A percentile compares a stretch with the other conserved stretches of the same genome.
Evolutionary conservation across 2,329 filamentous ascomycete species (phyloP).

Genomic region (Cladosporium sphaerospermum): DNA sequence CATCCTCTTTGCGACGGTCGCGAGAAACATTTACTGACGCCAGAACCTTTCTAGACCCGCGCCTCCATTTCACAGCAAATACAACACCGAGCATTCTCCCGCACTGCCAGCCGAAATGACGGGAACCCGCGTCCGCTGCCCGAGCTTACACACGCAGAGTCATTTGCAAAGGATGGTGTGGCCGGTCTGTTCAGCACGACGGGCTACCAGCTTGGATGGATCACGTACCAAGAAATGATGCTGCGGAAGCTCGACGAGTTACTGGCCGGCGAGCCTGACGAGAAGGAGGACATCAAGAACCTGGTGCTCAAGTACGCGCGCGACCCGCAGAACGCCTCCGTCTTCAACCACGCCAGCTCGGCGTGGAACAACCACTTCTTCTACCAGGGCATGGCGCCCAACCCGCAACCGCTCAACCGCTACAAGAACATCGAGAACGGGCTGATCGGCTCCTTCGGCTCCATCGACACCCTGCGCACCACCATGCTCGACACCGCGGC

Average conservation of each 20-base stretch:
- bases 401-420: slow-evolving; percentile 42
- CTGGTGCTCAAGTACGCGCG: slow-evolving; percentile 72
- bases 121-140: slow-evolving; percentile 27
- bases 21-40: background rate
- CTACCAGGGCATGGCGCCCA: slow-evolving; percentile 48
- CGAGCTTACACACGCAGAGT: slow-evolving; percentile 40
- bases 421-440: slow-evolving; percentile 50
- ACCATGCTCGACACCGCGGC: slow-evolving; percentile 76
- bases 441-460: slow-evolving; percentile 69
- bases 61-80: slow-evolving; percentile 12
- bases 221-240: slow-evolving; percentile 69
- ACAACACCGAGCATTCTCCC: slow-evolving; percentile 31
- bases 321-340: slow-evolving; percentile 66
- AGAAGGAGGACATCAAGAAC: slow-evolving; percentile 55
- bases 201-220: slow-evolving; percentile 73
- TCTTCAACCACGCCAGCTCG: slow-evolving; percentile 97
- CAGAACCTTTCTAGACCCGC: slow-evolving; percentile 16
- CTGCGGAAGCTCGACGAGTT: slow-evolving; percentile 69
- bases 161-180: slow-evolving; percentile 50
- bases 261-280: slow-evolving; percentile 63
- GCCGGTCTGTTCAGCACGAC: slow-evolving; percentile 63
- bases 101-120: slow-evolving; percentile 23
- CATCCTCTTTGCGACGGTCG: background rate
- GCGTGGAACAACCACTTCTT: slow-evolving; percentile 87
- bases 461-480: slow-evolving; percentile 70